phyloP scores from a whole-genome alignment of 306 rosid species.

The Vachellia pachyceras region DNA sequence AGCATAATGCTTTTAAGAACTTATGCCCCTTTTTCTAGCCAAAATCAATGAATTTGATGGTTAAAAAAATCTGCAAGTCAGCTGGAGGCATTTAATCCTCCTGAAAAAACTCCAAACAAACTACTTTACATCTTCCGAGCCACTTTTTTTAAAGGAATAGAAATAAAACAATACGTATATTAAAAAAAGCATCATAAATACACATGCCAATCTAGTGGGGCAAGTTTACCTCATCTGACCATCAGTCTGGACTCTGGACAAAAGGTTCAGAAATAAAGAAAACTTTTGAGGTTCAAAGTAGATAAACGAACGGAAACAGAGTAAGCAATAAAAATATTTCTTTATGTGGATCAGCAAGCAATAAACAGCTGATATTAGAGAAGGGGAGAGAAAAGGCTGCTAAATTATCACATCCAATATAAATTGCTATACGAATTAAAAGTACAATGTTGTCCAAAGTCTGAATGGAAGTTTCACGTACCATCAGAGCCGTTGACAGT shows the following conservation, averaged over 20 bases:
- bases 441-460: conserved; percentile 22
- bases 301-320: not conserved
- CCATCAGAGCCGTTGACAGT: conserved; percentile 85
- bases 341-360: not conserved
- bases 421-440: not conserved
- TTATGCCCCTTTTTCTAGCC: not conserved
- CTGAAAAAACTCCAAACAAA: not conserved
- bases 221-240: not conserved
- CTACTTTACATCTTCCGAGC: not conserved
- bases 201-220: not conserved
- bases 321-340: not conserved
- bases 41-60: not conserved
- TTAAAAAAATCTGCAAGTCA: not conserved
- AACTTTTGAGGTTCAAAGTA: not conserved
- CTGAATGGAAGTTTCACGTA: conserved; percentile 49
- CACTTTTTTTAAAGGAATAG: conserved; percentile 1
- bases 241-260: not conserved
- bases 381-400: not conserved
- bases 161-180: not conserved
- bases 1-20: not conserved
- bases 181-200: not conserved
- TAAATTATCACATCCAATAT: not conserved
- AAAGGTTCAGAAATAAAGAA: not conserved
- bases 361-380: not conserved
- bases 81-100: not conserved